Conservation (phyloP, 2,329 filamentous ascomycete genomes). For the Hirsutella thompsonii region DNA sequence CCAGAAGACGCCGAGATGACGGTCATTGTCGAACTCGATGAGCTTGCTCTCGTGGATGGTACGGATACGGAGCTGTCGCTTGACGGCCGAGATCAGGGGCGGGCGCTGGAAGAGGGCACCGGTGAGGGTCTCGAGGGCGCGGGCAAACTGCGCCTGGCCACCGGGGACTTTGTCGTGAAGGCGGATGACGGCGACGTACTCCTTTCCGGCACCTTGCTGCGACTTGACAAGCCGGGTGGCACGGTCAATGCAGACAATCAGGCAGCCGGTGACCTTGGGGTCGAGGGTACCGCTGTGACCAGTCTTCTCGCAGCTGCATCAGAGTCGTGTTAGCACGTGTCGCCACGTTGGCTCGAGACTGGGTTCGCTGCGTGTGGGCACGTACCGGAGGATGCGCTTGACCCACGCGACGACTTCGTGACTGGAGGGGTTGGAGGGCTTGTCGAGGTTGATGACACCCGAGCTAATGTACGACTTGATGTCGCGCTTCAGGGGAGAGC, state of each 20-base stretch:
- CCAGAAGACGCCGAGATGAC: slow-evolving; percentile 97
- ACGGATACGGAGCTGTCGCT: slow-evolving; percentile 95
- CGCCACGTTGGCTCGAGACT: neutral
- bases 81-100: slow-evolving; percentile 94
- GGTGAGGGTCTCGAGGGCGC: slow-evolving; percentile 89
- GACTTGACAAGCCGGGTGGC: slow-evolving; percentile 97
- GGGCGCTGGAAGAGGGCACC: slow-evolving; percentile 88
- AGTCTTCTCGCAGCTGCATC: slow-evolving; percentile 60
- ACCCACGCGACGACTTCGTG: slow-evolving; percentile 99
- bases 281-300: slow-evolving; percentile 97
- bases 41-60: slow-evolving; percentile 97
- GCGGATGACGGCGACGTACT: slow-evolving; percentile 92
- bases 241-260: slow-evolving; percentile 92
- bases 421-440: slow-evolving; percentile 88
- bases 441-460: slow-evolving; percentile 85
- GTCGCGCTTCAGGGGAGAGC: slow-evolving; percentile 82
- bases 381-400: slow-evolving; percentile 85
- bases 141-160: slow-evolving; percentile 82
- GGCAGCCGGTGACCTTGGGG: slow-evolving; percentile 91
- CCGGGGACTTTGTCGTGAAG: slow-evolving; percentile 92
- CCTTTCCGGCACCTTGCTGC: slow-evolving; percentile 97
- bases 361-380: slow-evolving; percentile 1
- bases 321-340: neutral
- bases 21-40: slow-evolving; percentile 95
- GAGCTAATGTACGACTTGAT: slow-evolving; percentile 95